Conservation (phyloP, 495 filamentous ascomycete species). For the Aspergillus nidulans region DNA sequence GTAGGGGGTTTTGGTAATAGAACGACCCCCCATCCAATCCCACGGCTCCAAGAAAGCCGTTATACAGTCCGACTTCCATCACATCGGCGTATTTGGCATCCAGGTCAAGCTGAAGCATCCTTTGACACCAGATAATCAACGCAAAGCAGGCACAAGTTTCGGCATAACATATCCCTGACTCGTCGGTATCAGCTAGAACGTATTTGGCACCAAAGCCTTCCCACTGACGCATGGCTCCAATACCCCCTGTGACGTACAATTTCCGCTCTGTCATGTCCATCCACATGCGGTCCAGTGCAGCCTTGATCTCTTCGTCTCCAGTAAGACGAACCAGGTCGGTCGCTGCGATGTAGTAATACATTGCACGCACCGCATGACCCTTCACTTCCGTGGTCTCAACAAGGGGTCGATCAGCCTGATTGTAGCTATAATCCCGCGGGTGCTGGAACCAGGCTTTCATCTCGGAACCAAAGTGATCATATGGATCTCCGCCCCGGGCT, state of each 20-base stretch:
- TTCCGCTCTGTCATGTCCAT: constrained; percentile 55
- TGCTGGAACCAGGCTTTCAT: constrained; percentile 9
- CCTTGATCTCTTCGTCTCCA: constrained; percentile 19
- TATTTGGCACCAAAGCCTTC: constrained; percentile 59
- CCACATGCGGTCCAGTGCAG: constrained; percentile 46
- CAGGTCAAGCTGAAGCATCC: constrained; percentile 48
- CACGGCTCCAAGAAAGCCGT: constrained; percentile 53
- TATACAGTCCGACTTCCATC: constrained; percentile 58
- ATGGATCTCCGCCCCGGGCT: constrained; percentile 4
- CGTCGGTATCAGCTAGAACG: constrained; percentile 52
- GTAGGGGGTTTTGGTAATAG: constrained; percentile 6
- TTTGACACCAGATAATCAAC: constrained; percentile 56
- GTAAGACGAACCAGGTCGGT: constrained; percentile 29
- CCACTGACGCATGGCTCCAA: constrained; percentile 56
- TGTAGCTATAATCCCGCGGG: constrained; percentile 5
- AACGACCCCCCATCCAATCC: constrained; percentile 23
- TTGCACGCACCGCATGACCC: constrained; percentile 56
- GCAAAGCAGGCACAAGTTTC: constrained; percentile 60
- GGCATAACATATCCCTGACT: constrained; percentile 54
- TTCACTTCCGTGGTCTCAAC: constrained; percentile 51
- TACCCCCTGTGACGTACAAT: constrained; percentile 58
- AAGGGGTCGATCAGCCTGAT: constrained; percentile 28
- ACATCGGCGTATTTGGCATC: constrained; percentile 51
- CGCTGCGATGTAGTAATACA: constrained; percentile 49
- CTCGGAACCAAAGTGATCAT: constrained; percentile 5